Evolutionary conservation across 805 yeast genomes (phyloP), one percentile per base, ranked within the genome.

Genomic region (Kluyveromyces nonfermentans): DNA sequence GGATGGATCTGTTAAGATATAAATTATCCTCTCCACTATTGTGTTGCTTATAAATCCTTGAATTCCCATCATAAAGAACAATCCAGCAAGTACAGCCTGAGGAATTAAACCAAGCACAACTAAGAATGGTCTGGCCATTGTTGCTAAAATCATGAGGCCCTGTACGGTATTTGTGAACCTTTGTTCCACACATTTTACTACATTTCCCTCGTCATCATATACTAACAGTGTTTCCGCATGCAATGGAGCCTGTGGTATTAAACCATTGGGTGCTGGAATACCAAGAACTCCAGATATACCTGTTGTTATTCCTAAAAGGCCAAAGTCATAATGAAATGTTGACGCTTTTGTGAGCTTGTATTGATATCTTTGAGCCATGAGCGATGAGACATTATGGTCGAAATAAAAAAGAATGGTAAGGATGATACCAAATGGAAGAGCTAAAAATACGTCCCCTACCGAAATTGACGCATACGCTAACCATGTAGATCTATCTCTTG

Each of bases 181-280:
- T 60, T 90, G 98, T 57, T 90, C 98, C 4, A 93, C 95, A 8
- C 89, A 88, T 3, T 75, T 63, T 1, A 68, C 57, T 1, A 75
- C 69, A 15, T 62, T 39, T 43, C 47, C 59, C 8, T 54, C 50
- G 16, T 40, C 44, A 39, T 57, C 60, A 28, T 43, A 46, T 1
- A 84, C 78, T 35, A 86, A 74, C 25, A 90, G 64, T 0, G 96
- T 77, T 35, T 74, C 75, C 0, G 97, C 88, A 54, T 90, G 98
- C 31, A 93, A 59, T 2, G 97, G 97, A 0, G 98, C 97, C 62
- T 90, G 98, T 1, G 98, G 98, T 36, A 90, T 90, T 28, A 90
- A 69, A 0, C 98, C 98, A 63, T 93, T 93, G 0, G 97, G 97
- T 2, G 97, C 88, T 0, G 97, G 98, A 2, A 93, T 72, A 0